phyloP scores from a whole-genome alignment of 192 early-diverging fungal genomes.

The Haplosporangium gracile region DNA sequence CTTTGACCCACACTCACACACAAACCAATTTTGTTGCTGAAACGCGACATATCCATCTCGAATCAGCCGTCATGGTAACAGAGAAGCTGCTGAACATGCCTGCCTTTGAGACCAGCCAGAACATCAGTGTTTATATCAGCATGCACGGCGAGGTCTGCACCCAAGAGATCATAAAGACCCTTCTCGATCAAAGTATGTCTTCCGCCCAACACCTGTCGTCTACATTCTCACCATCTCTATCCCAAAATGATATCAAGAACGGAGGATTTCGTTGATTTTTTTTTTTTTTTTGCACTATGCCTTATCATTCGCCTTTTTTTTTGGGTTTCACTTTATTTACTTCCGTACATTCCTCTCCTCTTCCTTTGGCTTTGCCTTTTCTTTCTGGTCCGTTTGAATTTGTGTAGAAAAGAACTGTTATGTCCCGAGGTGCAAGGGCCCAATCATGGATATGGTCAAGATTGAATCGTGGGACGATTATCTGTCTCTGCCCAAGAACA shows the following conservation, averaged over 20 bases:
- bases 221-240: too few species aligned
- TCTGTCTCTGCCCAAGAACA: constrained; percentile 68
- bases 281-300: not conserved
- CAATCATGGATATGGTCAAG: constrained; percentile 78
- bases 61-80: constrained; percentile 45
- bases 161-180: constrained; percentile 57
- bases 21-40: not conserved
- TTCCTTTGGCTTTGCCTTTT: not conserved
- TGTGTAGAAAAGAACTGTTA: constrained; percentile 64
- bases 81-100: constrained; percentile 54
- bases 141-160: constrained; percentile 68
- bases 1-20: not conserved
- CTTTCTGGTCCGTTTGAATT: not conserved
- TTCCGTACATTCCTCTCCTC: not conserved
- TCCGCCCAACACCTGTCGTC: too few species aligned
- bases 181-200: constrained; percentile 58
- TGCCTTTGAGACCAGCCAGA: constrained; percentile 56
- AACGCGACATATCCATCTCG: not conserved
- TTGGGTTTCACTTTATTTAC: not conserved
- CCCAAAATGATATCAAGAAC: too few species aligned
- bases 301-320: too few species aligned
- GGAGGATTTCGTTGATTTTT: not conserved
- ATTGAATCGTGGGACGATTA: constrained; percentile 72
- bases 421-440: constrained; percentile 64
- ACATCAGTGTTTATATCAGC: constrained; percentile 67